phyloP scores from a whole-genome alignment of 1,139 yeast species.

The Blastobotrys niveus region DNA sequence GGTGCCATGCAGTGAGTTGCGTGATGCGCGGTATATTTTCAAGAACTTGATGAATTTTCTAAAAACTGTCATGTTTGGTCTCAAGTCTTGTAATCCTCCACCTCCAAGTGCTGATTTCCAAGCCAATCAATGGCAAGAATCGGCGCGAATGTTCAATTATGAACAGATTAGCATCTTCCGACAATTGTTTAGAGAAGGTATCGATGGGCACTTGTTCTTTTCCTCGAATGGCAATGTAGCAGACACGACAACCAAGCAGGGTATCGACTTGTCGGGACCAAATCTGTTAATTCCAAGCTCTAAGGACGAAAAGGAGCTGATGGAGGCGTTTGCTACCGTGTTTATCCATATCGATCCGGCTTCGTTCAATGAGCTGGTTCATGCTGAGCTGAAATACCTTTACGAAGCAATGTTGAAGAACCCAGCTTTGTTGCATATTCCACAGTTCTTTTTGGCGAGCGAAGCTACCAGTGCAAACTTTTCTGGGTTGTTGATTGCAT shows the following conservation, averaged over 20 bases:
- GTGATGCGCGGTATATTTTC: slow-evolving; percentile 83
- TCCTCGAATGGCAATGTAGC: slow-evolving; percentile 33
- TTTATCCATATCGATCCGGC: slow-evolving; percentile 94
- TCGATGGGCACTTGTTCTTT: slow-evolving; percentile 73
- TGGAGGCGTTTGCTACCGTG: slow-evolving; percentile 93
- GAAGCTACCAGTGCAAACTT: slow-evolving; percentile 91
- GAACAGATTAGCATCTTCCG: slow-evolving; percentile 80
- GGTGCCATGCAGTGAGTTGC: slow-evolving; percentile 56
- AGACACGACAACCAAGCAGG: slow-evolving; percentile 21
- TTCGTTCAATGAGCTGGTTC: slow-evolving; percentile 87
- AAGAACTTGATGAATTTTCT: slow-evolving; percentile 84
- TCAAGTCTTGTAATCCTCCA: slow-evolving; percentile 86
- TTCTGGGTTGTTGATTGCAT: slow-evolving; percentile 77
- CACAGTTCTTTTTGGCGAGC: slow-evolving; percentile 89
- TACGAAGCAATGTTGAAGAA: slow-evolving; percentile 78
- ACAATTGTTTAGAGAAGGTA: slow-evolving; percentile 76
- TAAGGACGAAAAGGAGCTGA: slow-evolving; percentile 88
- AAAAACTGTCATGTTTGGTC: slow-evolving; percentile 84
- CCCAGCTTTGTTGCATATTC: slow-evolving; percentile 82
- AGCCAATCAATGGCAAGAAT: slow-evolving; percentile 76
- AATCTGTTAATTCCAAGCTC: slow-evolving; percentile 79
- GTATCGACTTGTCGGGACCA: slow-evolving; percentile 71
- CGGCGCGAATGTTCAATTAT: slow-evolving; percentile 72
- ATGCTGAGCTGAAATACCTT: slow-evolving; percentile 69
- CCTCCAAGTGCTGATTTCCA: slow-evolving; percentile 58